phyloP scores from a whole-genome alignment of 1,284 basidiomycete genomes.

The Moesziomyces antarcticus region DNA sequence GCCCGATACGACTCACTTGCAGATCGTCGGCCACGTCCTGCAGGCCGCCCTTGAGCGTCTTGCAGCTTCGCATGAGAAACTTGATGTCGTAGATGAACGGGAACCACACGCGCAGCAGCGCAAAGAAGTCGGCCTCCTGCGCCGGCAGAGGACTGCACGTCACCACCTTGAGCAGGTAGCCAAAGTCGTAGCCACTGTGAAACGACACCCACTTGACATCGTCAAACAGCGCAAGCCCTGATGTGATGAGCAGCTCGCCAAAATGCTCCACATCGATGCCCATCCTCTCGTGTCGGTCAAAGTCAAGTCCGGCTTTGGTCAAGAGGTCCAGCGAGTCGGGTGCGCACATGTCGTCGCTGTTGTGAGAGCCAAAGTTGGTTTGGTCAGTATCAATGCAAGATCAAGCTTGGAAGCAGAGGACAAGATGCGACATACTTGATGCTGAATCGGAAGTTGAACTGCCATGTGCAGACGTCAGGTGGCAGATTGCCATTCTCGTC shows the following conservation, averaged over 20 bases:
- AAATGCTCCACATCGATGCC: constrained; percentile 95
- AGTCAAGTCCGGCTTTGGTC: constrained; percentile 94
- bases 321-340: constrained; percentile 95
- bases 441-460: constrained; percentile 98
- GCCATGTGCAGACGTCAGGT: constrained; percentile 87
- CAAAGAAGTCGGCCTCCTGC: constrained; percentile 90
- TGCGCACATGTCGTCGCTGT: constrained; percentile 95
- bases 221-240: constrained; percentile 87
- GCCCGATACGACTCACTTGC: constrained; percentile 87
- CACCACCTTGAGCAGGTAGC: constrained; percentile 95
- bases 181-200: constrained; percentile 99
- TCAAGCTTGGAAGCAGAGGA: not conserved
- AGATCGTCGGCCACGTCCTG: constrained; percentile 96
- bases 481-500: constrained; percentile 93
- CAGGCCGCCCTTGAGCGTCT: constrained; percentile 89
- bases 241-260: constrained; percentile 96
- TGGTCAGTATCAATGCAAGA: not conserved
- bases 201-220: constrained; percentile 98
- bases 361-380: not conserved
- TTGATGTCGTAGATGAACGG: constrained; percentile 98
- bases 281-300: constrained; percentile 89
- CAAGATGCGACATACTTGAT: constrained; percentile 75
- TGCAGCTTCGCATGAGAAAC: constrained; percentile 89
- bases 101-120: constrained; percentile 90
- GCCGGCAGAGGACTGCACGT: constrained; percentile 88